Base-by-base conservation (phyloP, 768 basidiomycete species). In the Megacollybia marginata region DNA sequence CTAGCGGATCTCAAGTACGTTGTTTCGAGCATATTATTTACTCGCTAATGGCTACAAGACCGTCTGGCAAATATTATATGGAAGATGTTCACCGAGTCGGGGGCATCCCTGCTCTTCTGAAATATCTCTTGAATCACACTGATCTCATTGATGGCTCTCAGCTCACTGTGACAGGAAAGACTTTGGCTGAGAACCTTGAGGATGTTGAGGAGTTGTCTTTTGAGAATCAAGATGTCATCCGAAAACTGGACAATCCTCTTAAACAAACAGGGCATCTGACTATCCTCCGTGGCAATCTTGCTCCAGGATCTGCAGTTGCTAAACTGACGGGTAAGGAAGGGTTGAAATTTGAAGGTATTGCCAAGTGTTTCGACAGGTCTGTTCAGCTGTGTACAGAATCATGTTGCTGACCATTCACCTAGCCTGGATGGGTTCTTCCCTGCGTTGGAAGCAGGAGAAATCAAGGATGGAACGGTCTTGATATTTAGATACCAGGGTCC, bases 241-340 rank as follows among this genome's bases (percentile, higher is more conserved):
- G 75, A 53, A 78, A 70, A 38, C 65, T 93, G 42, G 74, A 76
- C 23, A 76, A 91, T 59, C 90, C 93, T 9, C 86, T 96, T 68
- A 95, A 96, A 63, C 60, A 71, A 19, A 92, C 84, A 3, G 93
- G 93, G 1, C 93, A 95, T 66, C 66, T 96, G 57, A 83, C 83
- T 11, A 92, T 97, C 58, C 66, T 97, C 53, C 78, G 83, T 47
- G 93, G 93, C n/a, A 93, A 88, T 65, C 71, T 97, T 40, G 84
- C 88, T 3, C 93, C 93, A 0, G 88, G 78, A 45, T 83, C 84
- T 1, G 85, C 91, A 28, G 92, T 97, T 16, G 90, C 92, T 13
- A 97, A 97, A 67, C 71, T 96, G 54, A 95, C 93, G 6, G 92
- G 93, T 12, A 93, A 94, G 66, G 93, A 96, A 67, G 93, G 93